Evolutionary conservation across 1,284 basidiomycete species (phyloP), one percentile per base, ranked within the genome.

Genomic region (Fistulina hepatica): DNA sequence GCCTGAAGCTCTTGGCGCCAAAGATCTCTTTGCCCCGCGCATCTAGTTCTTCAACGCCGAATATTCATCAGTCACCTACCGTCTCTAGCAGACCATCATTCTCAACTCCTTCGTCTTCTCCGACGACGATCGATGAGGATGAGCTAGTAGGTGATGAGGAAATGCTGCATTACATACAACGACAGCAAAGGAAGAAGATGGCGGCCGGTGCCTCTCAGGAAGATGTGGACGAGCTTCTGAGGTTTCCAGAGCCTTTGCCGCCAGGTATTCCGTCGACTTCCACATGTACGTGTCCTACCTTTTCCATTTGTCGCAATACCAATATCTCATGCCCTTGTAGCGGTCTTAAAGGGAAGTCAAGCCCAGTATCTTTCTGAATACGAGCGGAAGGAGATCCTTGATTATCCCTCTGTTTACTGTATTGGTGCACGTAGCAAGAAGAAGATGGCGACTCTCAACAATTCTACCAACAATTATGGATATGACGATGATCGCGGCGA

Each of bases 401-500:
- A 97, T 47, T 94, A 81, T 58, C 73, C 81, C 16, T 68, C 74
- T 21, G 79, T 97, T 31, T 97, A 89, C 61, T 97, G 71, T 54
- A 69, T 83, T 40, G 94, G 94, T 21, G 73, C 76, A 10, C 70
- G 72, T 40, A 83, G 80, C 53, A 76, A 76, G 53, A 93, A 93
- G 67, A 89, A 89, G 54, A 67, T 64, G 43, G 85, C 86, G 0
- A 76, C 75, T 22, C 62, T 67, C 5, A 81, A 90, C 36, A 73
- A 76, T 47, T 59, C 81, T 2, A 73, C 76, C 12, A 94, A 93
- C 59, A 99, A 99, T 57, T 79, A 85, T 53, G 89, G 95, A 22
- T 99, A 94, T 53, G 95, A 99, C 55, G 95, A 99, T 56, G 95
- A 99, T 33, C 81, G 95, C 15, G 95, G 95, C 22, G 95, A 99